Conservation (phyloP, 306 rosid species). For the Vigna radiata region DNA sequence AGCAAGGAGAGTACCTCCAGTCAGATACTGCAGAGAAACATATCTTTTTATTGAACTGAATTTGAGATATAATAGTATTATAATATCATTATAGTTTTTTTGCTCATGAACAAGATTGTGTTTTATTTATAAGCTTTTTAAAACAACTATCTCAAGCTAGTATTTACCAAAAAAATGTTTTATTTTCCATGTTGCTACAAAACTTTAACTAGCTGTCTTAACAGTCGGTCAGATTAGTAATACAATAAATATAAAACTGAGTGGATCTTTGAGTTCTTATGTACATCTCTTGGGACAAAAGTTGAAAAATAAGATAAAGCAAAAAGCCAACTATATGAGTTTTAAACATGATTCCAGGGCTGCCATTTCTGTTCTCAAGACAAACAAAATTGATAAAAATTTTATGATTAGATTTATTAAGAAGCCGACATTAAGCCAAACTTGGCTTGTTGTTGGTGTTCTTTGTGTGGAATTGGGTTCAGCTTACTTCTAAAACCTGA, state of each 20-base stretch:
- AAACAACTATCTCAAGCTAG: background rate
- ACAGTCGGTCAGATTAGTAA: constrained; percentile 15
- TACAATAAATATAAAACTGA: constrained; percentile 35
- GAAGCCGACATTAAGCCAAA: no score
- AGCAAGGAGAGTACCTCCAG: constrained; percentile 89
- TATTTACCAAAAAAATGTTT: background rate
- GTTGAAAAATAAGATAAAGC: background rate
- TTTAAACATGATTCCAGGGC: constrained; percentile 7
- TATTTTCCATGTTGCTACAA: constrained; percentile 21
- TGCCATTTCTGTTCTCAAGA: background rate
- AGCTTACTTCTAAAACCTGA: background rate
- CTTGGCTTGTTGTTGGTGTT: background rate
- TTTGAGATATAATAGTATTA: constrained; percentile 27
- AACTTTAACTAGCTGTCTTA: constrained; percentile 31
- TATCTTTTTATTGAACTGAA: constrained; percentile 31
- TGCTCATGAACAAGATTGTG: constrained; percentile 10
- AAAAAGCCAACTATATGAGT: background rate
- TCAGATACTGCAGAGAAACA: constrained; percentile 68
- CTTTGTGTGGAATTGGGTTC: background rate
- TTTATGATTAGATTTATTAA: background rate
- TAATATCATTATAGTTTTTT: background rate
- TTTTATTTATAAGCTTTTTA: constrained; percentile 9
- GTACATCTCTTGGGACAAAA: background rate
- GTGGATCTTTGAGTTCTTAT: background rate
- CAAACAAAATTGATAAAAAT: background rate